A percentile compares a stretch with the other conserved stretches of the same genome.
Evolutionary conservation across 805 yeast species (phyloP).

Genomic region (Cyberlindnera bimundalis): DNA sequence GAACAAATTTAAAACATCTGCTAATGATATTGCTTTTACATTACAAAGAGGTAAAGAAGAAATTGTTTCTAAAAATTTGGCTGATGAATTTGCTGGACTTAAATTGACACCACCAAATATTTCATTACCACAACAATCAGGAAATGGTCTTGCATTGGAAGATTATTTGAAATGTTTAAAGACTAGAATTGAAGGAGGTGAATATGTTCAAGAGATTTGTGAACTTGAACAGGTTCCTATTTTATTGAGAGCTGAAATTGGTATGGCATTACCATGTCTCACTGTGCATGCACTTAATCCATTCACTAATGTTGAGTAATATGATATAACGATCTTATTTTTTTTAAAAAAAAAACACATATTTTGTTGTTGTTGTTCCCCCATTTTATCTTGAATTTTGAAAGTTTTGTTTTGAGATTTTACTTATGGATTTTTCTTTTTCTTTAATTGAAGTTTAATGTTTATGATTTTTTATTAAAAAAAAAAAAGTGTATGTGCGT

Average conservation of each 20-base stretch:
- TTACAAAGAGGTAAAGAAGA: conserved; percentile 32
- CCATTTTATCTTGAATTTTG: too few species aligned
- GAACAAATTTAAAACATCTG: conserved; percentile 70
- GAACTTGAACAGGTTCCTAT: conserved; percentile 81
- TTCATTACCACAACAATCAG: conserved; percentile 13
- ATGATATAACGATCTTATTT: neutral
- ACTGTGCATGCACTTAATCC: conserved; percentile 92
- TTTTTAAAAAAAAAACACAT: neutral
- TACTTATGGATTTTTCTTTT: too few species aligned
- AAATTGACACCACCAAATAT: conserved; percentile 42
- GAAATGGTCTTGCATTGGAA: conserved; percentile 35
- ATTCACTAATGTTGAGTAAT: conserved; percentile 39
- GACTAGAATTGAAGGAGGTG: conserved; percentile 58
- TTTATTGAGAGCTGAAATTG: conserved; percentile 83
- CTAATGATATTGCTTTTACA: conserved; percentile 64
- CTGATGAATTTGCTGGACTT: conserved; percentile 46
- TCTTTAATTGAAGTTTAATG: too few species aligned
- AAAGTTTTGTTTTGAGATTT: too few species aligned
- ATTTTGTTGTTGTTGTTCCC: too few species aligned
- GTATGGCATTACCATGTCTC: conserved; percentile 93
- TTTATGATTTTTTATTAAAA: too few species aligned
- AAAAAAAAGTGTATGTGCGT: too few species aligned
- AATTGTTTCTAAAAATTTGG: conserved; percentile 36
- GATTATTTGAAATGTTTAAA: conserved; percentile 56
- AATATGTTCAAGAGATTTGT: conserved; percentile 74